phyloP scores from a whole-genome alignment of 208 protist species.

The Trypanosomatidae sp. region DNA sequence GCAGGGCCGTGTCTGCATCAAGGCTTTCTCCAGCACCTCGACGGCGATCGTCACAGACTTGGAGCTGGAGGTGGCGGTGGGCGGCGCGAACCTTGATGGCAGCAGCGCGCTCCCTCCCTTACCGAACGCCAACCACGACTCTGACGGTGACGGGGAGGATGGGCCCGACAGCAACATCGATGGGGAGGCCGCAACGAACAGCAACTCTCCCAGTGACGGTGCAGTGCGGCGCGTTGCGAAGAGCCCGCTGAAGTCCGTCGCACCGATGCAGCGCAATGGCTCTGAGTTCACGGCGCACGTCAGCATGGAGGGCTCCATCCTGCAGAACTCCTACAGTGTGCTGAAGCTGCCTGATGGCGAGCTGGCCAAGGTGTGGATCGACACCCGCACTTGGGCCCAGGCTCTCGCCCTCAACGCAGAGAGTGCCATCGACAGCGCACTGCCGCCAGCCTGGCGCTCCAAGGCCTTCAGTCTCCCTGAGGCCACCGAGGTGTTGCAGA shows the following conservation, averaged over 20 bases:
- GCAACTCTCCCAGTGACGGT: too few relatives aligned
- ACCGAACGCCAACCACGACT: constrained; percentile 5
- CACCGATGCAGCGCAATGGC: too few relatives aligned
- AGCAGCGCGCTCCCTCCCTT: too few relatives aligned
- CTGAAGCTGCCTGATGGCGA: constrained; percentile 42
- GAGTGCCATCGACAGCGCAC: constrained; percentile 58
- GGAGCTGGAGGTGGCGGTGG: background rate
- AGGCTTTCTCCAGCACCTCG: constrained; percentile 64
- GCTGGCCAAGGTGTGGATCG: constrained; percentile 75
- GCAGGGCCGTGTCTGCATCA: constrained; percentile 58
- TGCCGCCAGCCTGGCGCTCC: constrained; percentile 79
- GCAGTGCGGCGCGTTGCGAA: too few relatives aligned
- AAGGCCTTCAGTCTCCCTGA: constrained; percentile 80
- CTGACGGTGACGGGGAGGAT: constrained; percentile 12
- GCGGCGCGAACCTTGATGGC: background rate
- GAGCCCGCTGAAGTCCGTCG: too few relatives aligned
- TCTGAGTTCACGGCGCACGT: too few relatives aligned
- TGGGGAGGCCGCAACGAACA: too few relatives aligned
- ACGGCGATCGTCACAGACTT: constrained; percentile 4
- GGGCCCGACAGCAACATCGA: too few relatives aligned
- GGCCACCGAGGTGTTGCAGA: constrained; percentile 65
- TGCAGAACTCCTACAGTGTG: constrained; percentile 48
- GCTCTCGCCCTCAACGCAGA: constrained; percentile 65
- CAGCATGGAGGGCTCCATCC: constrained; percentile 40
- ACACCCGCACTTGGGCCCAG: constrained; percentile 64